Conservation (phyloP, 495 filamentous ascomycete genomes). For the Tricharina praecox region DNA sequence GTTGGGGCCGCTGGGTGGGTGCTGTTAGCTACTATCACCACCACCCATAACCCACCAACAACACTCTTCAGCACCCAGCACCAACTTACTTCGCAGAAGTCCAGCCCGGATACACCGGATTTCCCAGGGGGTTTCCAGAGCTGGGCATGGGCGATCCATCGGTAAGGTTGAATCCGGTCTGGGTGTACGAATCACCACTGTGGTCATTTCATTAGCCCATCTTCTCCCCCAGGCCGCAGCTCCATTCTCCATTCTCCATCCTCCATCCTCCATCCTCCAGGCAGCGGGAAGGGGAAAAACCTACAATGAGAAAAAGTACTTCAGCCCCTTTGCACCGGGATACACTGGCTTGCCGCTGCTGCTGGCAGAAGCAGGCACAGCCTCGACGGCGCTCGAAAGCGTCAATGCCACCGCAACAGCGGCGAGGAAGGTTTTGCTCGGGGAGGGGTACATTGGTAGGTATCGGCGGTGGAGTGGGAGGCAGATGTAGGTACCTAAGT, state of each 20-base stretch:
- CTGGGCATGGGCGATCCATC: slow-evolving; percentile 36
- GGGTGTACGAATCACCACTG: slow-evolving; percentile 47
- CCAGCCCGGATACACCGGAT: slow-evolving; percentile 47
- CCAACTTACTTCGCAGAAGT: slow-evolving; percentile 30
- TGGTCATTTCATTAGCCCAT: too few species aligned
- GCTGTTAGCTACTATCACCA: slow-evolving; percentile 7
- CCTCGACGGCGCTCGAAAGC: not conserved
- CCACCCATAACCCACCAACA: not conserved
- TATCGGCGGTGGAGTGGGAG: not conserved
- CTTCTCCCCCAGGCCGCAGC: too few species aligned
- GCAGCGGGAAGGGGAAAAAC: slow-evolving; percentile 10
- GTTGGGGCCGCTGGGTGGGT: slow-evolving; percentile 41
- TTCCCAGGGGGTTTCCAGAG: slow-evolving; percentile 51
- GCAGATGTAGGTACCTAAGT: not conserved
- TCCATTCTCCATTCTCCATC: not conserved
- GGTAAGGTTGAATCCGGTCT: slow-evolving; percentile 48
- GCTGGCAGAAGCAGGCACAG: too few species aligned
- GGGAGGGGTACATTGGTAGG: not conserved
- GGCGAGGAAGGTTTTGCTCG: not conserved
- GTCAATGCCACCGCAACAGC: not conserved
- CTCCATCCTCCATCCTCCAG: slow-evolving; percentile 2
- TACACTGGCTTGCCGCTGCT: slow-evolving; percentile 24
- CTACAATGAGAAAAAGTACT: slow-evolving; percentile 38
- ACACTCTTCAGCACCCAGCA: not conserved
- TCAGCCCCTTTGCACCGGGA: slow-evolving; percentile 34